Base-by-base conservation (phyloP, 805 yeast species). In the Cyberlindnera euphorbiiphila region DNA sequence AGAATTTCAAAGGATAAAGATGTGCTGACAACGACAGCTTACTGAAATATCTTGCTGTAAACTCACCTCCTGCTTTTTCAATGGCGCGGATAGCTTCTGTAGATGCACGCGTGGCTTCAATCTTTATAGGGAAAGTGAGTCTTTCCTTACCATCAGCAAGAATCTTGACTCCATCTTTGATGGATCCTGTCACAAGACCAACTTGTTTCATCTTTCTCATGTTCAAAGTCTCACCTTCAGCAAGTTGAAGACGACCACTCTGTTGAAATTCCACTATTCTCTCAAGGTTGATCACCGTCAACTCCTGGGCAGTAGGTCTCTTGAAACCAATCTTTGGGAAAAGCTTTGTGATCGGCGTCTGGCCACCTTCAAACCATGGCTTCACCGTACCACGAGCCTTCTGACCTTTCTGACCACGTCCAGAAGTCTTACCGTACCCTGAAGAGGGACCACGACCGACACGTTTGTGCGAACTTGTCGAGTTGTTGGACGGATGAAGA, bases 331-430 rank as follows among this genome's bases (percentile, higher is more conserved):
- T 69, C 59, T 91, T 91, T 34, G 49, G 97, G 95, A 63, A 86
- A 79, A 49, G 84, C 66, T 62, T 84, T 75, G 61, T 78, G 78
- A 57, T 82, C 18, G 97, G 98, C 2, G 98, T 93, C 61, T 93
- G 98, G 60, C 98, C 98, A 77, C 98, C 98, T 69, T 93, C 98
- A 59, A 91, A 87, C 91, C 95, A 86, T 42, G 83, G 76, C 39
- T 88, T 91, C 21, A 91, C 91, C 28, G 81, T 76, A 25, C 91
- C 85, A 65, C 98, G 78, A 9, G 98, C 96, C 66, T 91, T 91
- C 61, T 91, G 98, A 77, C 98, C 98, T 67, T 93, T 93, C 56
- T 86, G 95, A 71, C 98, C 98, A 61, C 98, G 75, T 33, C 96
- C 95, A 6, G 97, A 78, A 4, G 98, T 93, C 64, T 91, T 89